Base-by-base conservation (phyloP, 2,329 filamentous ascomycete genomes). In the Furcasterigmium sp. region DNA sequence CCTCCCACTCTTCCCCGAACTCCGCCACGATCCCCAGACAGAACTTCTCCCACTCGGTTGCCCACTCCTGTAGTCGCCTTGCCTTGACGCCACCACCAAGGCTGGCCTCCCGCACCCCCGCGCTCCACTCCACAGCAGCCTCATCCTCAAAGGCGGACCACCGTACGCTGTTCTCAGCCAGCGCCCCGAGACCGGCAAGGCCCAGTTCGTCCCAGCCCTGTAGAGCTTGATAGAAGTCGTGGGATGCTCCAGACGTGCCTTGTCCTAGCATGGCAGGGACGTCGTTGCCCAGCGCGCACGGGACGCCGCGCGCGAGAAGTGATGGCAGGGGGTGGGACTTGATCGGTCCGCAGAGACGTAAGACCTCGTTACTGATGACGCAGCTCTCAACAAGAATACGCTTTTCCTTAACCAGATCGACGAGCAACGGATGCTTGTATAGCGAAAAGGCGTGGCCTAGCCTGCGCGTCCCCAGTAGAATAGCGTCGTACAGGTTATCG, bases 221-320 rank as follows among this genome's bases (percentile, higher is more conserved):
- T 30, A 94, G 67, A 3, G 84, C 83, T 63, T 90, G 86, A 87
- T 87, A 94, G 64, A 91, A 91, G 61, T 93, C 87, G 61, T 91
- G 85, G 4, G 83, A 88, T 70, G 89, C 78, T n/a, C 85, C 86
- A 30, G 78, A 84, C 14, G 73, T 76, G 40, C 84, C 85, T 54
- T 91, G 85, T 9, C 87, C 87, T 2, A 91, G 70, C 47, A 93
- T 84, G 0, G 83, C 85, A 2, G 87, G 87, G 55, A 91, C 86
- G 58, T 93, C 88, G 57, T 91, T 91, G 64, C 81, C 85, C 5
- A 95, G 73, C 4, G 82, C 78, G 50, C 87, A 88, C 3, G 85
- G 64, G 2, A 94, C 85, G 20, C 89, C 88, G 35, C 87, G 78
- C 2, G 88, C 80, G 4, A 94, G 71, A 1, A 94, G 73, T 1